These are phyloP conservation scores for Nitzschia sp. DNA, from an alignment of 108 stramenopile species.

Conservation along the genomic window DNA sequence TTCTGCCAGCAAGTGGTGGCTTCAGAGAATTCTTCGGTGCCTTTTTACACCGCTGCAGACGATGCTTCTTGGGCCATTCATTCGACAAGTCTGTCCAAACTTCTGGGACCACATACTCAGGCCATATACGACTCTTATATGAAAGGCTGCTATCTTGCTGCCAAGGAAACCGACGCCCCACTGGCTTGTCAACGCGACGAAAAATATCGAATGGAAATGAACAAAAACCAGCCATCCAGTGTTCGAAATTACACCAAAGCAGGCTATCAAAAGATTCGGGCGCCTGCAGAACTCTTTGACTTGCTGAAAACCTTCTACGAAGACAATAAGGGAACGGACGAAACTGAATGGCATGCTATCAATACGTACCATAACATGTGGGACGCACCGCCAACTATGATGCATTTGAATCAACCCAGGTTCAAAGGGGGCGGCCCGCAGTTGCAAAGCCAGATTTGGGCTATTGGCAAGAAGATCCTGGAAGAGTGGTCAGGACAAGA, in stretches of 20 bases:
- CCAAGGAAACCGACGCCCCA: neutral
- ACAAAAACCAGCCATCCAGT: slow-evolving; percentile 52
- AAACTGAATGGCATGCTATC: slow-evolving; percentile 38
- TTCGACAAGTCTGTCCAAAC: slow-evolving; percentile 8
- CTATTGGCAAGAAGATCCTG: slow-evolving; percentile 62
- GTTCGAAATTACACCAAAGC: slow-evolving; percentile 71
- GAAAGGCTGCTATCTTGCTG: slow-evolving; percentile 10
- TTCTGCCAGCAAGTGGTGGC: too few species aligned
- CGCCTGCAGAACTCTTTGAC: slow-evolving; percentile 55
- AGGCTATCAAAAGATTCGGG: slow-evolving; percentile 61
- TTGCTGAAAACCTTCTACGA: slow-evolving; percentile 66
- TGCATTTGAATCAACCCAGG: slow-evolving; percentile 28
- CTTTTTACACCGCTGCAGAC: slow-evolving; percentile 19
- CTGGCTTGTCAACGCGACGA: neutral
- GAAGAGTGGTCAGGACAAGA: slow-evolving; percentile 91
- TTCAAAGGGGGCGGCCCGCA: slow-evolving; percentile 36
- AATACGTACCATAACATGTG: slow-evolving; percentile 76
- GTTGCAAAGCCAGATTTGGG: slow-evolving; percentile 44
- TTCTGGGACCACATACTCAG: slow-evolving; percentile 32
- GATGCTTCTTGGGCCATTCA: slow-evolving; percentile 41
- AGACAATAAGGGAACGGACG: slow-evolving; percentile 33
- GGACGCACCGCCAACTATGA: slow-evolving; percentile 41
- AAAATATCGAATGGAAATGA: slow-evolving; percentile 55
- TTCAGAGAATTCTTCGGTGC: too few species aligned
- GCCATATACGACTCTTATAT: slow-evolving; percentile 31